Conservation (phyloP, 2,329 filamentous ascomycete genomes). For the Bipolaris bicolor region DNA sequence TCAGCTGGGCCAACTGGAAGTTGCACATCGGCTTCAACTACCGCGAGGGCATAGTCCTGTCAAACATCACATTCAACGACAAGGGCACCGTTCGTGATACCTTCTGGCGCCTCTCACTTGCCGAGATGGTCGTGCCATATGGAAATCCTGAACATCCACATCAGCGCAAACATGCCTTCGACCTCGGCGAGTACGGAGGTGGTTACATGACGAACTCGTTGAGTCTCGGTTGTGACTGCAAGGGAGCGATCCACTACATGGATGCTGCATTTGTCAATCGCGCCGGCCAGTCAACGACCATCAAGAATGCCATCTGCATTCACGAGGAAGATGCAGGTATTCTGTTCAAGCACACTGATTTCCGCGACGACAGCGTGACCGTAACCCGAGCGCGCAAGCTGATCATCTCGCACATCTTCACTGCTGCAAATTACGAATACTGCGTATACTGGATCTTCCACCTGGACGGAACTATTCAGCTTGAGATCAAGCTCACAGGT, state of each 20-base stretch:
- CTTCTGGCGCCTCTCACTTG: constrained; percentile 87
- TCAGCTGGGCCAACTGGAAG: constrained; percentile 93
- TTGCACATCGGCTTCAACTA: constrained; percentile 96
- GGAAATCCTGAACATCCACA: constrained; percentile 81
- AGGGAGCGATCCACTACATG: constrained; percentile 89
- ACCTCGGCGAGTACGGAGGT: constrained; percentile 79
- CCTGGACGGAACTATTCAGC: constrained; percentile 89
- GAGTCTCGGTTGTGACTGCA: constrained; percentile 81
- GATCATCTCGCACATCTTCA: constrained; percentile 90
- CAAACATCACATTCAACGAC: constrained; percentile 89
- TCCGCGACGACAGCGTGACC: constrained; percentile 85
- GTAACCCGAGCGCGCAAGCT: constrained; percentile 87
- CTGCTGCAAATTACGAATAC: constrained; percentile 95
- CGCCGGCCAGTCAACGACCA: constrained; percentile 74
- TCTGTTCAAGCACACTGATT: constrained; percentile 93
- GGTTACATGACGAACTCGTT: constrained; percentile 85
- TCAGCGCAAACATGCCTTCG: constrained; percentile 81
- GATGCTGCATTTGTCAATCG: constrained; percentile 84
- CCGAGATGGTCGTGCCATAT: constrained; percentile 94
- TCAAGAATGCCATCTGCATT: constrained; percentile 95
- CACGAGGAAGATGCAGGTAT: constrained; percentile 94
- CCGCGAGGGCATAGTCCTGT: constrained; percentile 86
- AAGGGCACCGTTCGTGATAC: constrained; percentile 75
- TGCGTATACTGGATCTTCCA: constrained; percentile 88
- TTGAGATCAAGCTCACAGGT: constrained; percentile 87